Percentiles rank a stretch among this genome's conserved stretches.
Evolutionary conservation across 1,139 yeast genomes (phyloP).

Genomic region (Saccharomycopsis crataegensis): DNA sequence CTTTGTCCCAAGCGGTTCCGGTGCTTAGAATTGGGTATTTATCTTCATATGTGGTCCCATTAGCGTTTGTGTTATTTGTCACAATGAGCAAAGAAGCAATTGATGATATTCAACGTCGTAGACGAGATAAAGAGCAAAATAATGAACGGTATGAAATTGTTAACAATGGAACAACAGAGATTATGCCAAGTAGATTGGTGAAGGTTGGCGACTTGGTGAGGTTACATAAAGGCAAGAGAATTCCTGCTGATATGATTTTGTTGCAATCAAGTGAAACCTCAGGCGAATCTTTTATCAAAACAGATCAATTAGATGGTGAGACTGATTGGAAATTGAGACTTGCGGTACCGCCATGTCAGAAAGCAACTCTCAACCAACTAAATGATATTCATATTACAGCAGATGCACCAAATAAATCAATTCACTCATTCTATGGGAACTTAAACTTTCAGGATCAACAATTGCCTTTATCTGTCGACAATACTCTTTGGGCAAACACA

Average conservation of each 20-base stretch:
- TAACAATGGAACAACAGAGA: conserved; percentile 25
- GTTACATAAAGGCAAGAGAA: conserved; percentile 71
- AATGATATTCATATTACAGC: conserved; percentile 53
- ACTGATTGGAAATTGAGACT: conserved; percentile 96
- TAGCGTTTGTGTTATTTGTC: conserved; percentile 83
- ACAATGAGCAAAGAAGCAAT: conserved; percentile 95
- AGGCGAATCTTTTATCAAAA: conserved; percentile 90
- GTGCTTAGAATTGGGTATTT: conserved; percentile 87
- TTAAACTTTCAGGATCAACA: conserved; percentile 48
- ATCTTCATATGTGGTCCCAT: conserved; percentile 87
- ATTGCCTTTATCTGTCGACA: conserved; percentile 74
- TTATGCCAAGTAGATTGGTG: conserved; percentile 56
- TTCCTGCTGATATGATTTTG: conserved; percentile 89
- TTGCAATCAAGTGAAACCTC: conserved; percentile 73
- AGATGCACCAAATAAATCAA: conserved; percentile 73
- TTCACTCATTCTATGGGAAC: conserved; percentile 75
- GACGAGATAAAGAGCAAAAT: conserved; percentile 86
- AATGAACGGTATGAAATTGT: conserved; percentile 66
- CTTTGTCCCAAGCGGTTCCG: conserved; percentile 90
- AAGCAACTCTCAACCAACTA: conserved; percentile 37
- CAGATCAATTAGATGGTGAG: conserved; percentile 98
- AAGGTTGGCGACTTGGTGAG: conserved; percentile 84
- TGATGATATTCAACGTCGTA: conserved; percentile 85
- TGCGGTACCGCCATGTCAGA: conserved; percentile 70
- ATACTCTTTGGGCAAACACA: conserved; percentile 97